These are phyloP conservation scores for Tulasnella sp. DNA, from an alignment of 768 basidiomycete species.

Conservation along the genomic window DNA sequence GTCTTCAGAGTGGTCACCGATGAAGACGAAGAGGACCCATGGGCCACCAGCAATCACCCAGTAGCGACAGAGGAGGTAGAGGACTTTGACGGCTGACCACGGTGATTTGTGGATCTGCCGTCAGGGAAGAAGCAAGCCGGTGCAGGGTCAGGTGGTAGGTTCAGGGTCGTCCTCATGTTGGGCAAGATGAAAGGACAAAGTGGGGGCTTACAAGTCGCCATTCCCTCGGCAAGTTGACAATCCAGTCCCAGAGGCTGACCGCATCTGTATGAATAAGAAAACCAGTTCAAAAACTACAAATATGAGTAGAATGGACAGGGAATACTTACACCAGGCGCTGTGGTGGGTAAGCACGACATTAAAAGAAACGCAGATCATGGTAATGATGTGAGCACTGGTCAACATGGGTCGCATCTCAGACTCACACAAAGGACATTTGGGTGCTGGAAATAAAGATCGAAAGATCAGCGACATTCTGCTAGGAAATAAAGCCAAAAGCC, in stretches of 20 bases:
- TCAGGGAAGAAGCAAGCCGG: no score
- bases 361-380: no score
- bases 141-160: no score
- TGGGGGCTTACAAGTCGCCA: background rate
- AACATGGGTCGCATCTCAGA: background rate
- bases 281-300: background rate
- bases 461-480: background rate
- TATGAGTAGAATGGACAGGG: background rate
- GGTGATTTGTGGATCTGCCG: background rate
- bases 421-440: background rate
- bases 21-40: background rate
- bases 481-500: no score
- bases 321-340: no score
- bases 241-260: constrained; percentile 3
- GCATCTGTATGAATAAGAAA: background rate
- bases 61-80: constrained; percentile 10
- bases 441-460: background rate
- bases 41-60: background rate
- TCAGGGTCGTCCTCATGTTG: background rate
- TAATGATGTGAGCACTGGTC: no score
- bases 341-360: no score
- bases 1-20: background rate
- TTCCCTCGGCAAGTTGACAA: background rate
- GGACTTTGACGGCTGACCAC: constrained; percentile 10
- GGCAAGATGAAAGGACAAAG: background rate